These are phyloP conservation scores for Alternaria incomplexa DNA, from an alignment of 2,329 filamentous ascomycete species.

Conservation along the genomic window DNA sequence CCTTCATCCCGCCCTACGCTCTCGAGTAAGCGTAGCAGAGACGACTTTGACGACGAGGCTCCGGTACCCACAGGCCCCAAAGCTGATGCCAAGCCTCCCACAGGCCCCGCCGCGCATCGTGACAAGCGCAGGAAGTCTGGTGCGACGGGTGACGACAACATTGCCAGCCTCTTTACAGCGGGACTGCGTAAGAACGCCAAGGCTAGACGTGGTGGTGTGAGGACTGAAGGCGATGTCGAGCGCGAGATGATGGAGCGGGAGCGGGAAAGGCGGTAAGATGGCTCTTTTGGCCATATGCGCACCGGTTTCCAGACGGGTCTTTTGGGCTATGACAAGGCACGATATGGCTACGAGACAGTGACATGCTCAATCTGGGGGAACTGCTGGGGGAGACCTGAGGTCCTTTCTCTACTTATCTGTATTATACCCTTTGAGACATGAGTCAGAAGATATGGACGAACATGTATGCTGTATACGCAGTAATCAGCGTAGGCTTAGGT, in stretches of 20 bases:
- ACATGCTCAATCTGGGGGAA: neutral
- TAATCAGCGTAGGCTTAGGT: conserved; percentile 7
- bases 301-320: neutral
- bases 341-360: neutral
- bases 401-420: conserved; percentile 19
- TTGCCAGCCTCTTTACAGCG: conserved; percentile 38
- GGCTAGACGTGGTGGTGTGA: conserved; percentile 39
- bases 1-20: conserved; percentile 23
- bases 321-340: neutral
- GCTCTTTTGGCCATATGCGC: neutral
- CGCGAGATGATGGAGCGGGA: conserved; percentile 41
- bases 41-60: conserved; percentile 30
- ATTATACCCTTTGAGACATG: conserved; percentile 19
- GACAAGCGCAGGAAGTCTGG: conserved; percentile 40
- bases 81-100: conserved; percentile 28
- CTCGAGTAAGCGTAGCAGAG: conserved; percentile 36
- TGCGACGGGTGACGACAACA: conserved; percentile 28
- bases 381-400: neutral
- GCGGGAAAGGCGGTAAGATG: conserved; percentile 29
- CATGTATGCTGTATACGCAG: neutral
- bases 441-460: neutral
- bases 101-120: conserved; percentile 39
- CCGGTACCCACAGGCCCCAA: conserved; percentile 17
- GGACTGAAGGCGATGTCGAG: conserved; percentile 41
- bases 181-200: conserved; percentile 41